Evolutionary conservation across 2,329 filamentous ascomycete species (phyloP), one percentile per base, ranked within the genome.

Genomic region (Colletotrichum tabaci): DNA sequence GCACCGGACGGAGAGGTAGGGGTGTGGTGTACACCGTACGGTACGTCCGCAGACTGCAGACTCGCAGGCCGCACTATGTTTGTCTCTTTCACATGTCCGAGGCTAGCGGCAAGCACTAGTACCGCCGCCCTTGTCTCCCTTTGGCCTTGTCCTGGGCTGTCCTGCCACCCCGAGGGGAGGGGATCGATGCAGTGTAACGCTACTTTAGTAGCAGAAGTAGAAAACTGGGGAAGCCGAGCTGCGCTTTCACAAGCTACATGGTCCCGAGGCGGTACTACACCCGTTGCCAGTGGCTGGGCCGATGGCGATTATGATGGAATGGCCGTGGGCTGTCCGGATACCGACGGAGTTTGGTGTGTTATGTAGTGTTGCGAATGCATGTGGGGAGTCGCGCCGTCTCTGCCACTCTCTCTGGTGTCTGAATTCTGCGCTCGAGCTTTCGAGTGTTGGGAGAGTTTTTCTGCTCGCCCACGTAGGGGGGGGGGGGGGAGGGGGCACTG

Each of bases 191-290:
- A 71, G 53, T 68, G 68, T 15, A 55, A 68, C 65, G 30, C 65
- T 68, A 71, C 53, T 38, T 63, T 57, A 71, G 57, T 21, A 71
- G 57, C 8, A 38, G 35, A 56, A n/a, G 44, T 42, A 38, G 3
- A 44, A 66, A 66, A 66, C 44, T 69, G 69, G 69, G 60, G 69
- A 68, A 72, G 65, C 69, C 65, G 69, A 69, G 69, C 58, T 49
- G 61, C 52, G 58, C 65, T 69, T 64, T 68, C 69, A 69, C 65
- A 60, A 69, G 58, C 65, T 68, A 69, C 69, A 69, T 46, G 58
- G 46, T 55, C 46, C 42, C 30, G 53, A 44, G 23, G 30, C 6
- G 26, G 46, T 15, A 47, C 58, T 64, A 64, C 69, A 60, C 40
- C 40, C 40, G 60, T 63, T 61, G 53, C 64, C 60, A 68, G 65